Evolutionary conservation across 78 protist genomes (phyloP).

Genomic region (Reticulomyxa filosa): DNA sequence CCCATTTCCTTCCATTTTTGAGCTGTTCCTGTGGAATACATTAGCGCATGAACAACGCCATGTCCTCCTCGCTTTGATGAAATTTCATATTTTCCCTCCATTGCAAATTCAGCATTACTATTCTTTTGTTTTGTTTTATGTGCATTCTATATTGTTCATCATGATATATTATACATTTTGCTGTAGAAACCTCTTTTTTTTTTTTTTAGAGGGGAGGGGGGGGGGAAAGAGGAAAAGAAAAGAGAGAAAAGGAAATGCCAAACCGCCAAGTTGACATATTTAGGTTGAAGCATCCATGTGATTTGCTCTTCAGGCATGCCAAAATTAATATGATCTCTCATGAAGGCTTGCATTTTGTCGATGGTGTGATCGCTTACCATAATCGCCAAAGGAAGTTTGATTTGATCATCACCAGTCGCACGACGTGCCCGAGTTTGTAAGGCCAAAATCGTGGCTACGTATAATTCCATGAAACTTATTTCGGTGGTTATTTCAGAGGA

Average conservation of each 20-base stretch:
- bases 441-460: conserved; percentile 17
- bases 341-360: conserved; percentile 3
- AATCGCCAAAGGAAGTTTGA: conserved; percentile 19
- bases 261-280: no score
- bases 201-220: no score
- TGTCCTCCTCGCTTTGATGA: conserved; percentile 53
- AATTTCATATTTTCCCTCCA: no score
- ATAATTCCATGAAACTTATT: conserved; percentile 13
- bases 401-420: background rate
- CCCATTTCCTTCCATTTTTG: conserved; percentile 3
- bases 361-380: conserved; percentile 37
- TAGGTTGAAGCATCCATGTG: no score
- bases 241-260: no score
- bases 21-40: conserved; percentile 13
- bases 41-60: conserved; percentile 39
- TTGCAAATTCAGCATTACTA: no score
- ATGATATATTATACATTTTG: no score
- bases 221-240: no score
- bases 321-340: conserved; percentile 11
- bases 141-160: no score
- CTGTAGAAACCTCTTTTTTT: no score
- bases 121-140: no score
- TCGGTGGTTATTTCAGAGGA: conserved; percentile 12
- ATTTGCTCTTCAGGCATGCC: conserved; percentile 16
- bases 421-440: conserved; percentile 7